Conservation (phyloP, 1,139 yeast species). For the Debaryomycetaceae sp. region DNA sequence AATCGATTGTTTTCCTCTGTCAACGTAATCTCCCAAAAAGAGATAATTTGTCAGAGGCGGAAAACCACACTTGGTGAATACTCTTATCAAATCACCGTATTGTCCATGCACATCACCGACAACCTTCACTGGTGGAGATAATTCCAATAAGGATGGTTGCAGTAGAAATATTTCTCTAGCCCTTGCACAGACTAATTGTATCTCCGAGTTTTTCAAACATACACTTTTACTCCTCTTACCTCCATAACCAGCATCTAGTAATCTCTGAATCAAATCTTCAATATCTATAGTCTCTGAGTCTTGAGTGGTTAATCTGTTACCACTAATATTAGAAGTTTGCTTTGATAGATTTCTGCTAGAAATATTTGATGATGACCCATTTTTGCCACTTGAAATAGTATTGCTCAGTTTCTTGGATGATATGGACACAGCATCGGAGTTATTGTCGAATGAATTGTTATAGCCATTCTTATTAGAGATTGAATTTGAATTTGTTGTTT, state of each 20-base stretch:
- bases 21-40: slow-evolving; percentile 83
- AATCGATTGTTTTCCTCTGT: slow-evolving; percentile 78
- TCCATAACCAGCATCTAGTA: slow-evolving; percentile 91
- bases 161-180: slow-evolving; percentile 64
- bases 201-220: slow-evolving; percentile 83
- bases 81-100: slow-evolving; percentile 68
- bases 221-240: slow-evolving; percentile 90
- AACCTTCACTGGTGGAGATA: slow-evolving; percentile 81
- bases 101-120: slow-evolving; percentile 91
- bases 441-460: not conserved
- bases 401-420: slow-evolving; percentile 2
- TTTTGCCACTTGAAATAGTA: not conserved
- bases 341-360: slow-evolving; percentile 9
- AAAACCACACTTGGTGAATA: slow-evolving; percentile 72
- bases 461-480: slow-evolving; percentile 3
- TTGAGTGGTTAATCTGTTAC: not conserved
- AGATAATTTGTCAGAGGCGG: slow-evolving; percentile 79
- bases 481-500: slow-evolving; percentile 13
- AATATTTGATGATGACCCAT: slow-evolving; percentile 13
- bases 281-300: slow-evolving; percentile 52
- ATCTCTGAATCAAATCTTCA: slow-evolving; percentile 84
- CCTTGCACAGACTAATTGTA: slow-evolving; percentile 76
- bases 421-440: slow-evolving; percentile 1
- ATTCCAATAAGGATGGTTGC: slow-evolving; percentile 73
- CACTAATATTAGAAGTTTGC: slow-evolving; percentile 8